phyloP scores from a whole-genome alignment of 331 rosid species.

The Prunus yedoensis region DNA sequence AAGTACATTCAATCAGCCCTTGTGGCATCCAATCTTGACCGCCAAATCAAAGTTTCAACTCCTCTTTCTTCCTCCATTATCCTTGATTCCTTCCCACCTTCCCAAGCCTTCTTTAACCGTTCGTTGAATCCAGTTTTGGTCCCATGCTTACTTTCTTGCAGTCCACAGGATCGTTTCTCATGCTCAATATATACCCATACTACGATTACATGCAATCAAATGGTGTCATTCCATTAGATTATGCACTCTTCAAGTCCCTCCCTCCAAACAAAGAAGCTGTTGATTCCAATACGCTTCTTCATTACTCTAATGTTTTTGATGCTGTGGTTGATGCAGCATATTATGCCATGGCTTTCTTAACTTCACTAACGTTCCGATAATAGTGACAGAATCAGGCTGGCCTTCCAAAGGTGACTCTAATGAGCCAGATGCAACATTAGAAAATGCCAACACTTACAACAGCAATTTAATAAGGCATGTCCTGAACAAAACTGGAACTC shows the following conservation, averaged over 20 bases:
- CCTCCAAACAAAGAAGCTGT: constrained; percentile 80
- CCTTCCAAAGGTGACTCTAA: constrained; percentile 73
- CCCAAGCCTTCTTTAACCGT: constrained; percentile 84
- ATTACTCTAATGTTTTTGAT: constrained; percentile 88
- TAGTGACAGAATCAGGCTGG: constrained; percentile 96
- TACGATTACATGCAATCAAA: constrained; percentile 85
- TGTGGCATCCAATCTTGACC: constrained; percentile 81
- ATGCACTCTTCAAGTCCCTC: constrained; percentile 81
- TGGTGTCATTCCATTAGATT: constrained; percentile 79
- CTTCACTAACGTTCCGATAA: constrained; percentile 68
- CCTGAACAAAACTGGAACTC: constrained; percentile 86
- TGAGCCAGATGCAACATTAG: constrained; percentile 88
- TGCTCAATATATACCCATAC: constrained; percentile 90
- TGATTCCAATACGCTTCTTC: constrained; percentile 83
- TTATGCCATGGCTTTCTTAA: constrained; percentile 78
- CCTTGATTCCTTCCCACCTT: constrained; percentile 93
- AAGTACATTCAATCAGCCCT: constrained; percentile 83
- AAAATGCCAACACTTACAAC: constrained; percentile 89
- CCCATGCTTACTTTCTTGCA: constrained; percentile 82
- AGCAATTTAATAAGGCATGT: constrained; percentile 87
- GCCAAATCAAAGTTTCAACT: constrained; percentile 81
- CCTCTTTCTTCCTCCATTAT: constrained; percentile 80
- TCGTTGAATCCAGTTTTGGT: constrained; percentile 61
- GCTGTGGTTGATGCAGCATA: constrained; percentile 90
- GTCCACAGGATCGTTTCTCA: constrained; percentile 67